phyloP scores from a whole-genome alignment of 768 basidiomycete genomes.

The Lentinula detonsa region DNA sequence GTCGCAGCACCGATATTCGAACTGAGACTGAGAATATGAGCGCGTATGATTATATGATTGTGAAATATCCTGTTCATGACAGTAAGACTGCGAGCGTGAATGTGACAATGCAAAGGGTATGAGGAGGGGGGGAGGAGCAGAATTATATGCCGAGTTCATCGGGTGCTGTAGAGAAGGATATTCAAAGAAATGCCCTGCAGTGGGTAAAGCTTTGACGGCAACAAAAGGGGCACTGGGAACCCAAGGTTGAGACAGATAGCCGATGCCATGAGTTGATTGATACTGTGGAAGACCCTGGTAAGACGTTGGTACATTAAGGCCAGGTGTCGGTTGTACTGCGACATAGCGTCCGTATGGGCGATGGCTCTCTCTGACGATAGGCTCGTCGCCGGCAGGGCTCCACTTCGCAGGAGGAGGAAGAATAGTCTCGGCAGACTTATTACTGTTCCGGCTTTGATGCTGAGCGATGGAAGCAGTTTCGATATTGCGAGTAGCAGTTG shows the following conservation, averaged over 20 bases:
- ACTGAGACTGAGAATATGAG: constrained; percentile 55
- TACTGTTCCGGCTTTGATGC: constrained; percentile 13
- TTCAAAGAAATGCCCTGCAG: constrained; percentile 30
- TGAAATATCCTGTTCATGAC: constrained; percentile 42
- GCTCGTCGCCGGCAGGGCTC: constrained; percentile 79
- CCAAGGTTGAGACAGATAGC: constrained; percentile 35
- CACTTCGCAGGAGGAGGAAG: constrained; percentile 75
- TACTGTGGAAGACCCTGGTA: constrained; percentile 25
- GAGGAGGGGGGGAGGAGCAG: constrained; percentile 28
- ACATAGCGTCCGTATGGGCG: constrained; percentile 54
- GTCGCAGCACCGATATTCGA: constrained; percentile 47
- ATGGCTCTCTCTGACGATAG: constrained; percentile 50
- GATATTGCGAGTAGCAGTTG: constrained; percentile 18
- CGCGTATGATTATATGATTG: constrained; percentile 44
- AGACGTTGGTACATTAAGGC: constrained; percentile 23
- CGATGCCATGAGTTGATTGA: constrained; percentile 26
- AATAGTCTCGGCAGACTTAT: constrained; percentile 21
- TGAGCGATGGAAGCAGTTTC: constrained; percentile 7
- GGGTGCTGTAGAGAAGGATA: constrained; percentile 21
- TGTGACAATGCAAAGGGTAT: constrained; percentile 33
- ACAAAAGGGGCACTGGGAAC: constrained; percentile 24
- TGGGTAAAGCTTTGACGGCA: constrained; percentile 29
- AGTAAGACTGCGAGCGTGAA: constrained; percentile 52
- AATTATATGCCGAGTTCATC: constrained; percentile 27
- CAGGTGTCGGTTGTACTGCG: constrained; percentile 51